Evolutionary conservation across 2,329 filamentous ascomycete species (phyloP).

Genomic region (Colletotrichum simmondsii): DNA sequence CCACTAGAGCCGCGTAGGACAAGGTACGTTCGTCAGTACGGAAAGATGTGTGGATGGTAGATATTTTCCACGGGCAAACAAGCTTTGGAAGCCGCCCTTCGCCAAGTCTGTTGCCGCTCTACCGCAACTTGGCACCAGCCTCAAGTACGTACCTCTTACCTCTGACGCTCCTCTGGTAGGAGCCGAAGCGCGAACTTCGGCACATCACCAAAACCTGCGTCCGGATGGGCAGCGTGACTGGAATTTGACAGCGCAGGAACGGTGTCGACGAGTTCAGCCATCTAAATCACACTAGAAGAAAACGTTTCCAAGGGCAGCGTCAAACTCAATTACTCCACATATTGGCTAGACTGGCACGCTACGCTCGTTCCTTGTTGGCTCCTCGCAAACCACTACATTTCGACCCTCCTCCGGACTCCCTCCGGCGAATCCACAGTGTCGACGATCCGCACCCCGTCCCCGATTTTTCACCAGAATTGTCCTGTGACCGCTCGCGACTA

Average conservation of each 20-base stretch:
- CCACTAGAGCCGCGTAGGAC: constrained; percentile 1
- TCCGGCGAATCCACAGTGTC: constrained; percentile 19
- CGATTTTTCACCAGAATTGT: neutral
- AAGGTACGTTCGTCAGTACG: neutral
- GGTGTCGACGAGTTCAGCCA: neutral
- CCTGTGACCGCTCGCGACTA: neutral
- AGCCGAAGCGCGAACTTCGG: neutral
- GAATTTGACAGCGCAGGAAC: neutral
- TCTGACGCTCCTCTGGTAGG: neutral
- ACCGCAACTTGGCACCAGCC: constrained; percentile 29
- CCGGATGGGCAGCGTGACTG: neutral
- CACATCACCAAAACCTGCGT: neutral
- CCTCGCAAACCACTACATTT: neutral
- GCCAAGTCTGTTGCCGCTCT: constrained; percentile 27
- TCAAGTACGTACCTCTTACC: neutral
- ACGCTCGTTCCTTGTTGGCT: neutral
- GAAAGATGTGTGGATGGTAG: neutral
- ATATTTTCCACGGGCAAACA: constrained; percentile 11
- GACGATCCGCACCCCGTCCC: neutral
- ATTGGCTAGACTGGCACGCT: neutral
- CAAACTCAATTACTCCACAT: neutral
- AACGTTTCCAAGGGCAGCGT: neutral
- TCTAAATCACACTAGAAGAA: neutral
- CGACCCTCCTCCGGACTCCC: constrained; percentile 24
- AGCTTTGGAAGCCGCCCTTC: constrained; percentile 20